phyloP scores from a whole-genome alignment of 208 protist genomes.

The Acanthamoeba lenticulata region DNA sequence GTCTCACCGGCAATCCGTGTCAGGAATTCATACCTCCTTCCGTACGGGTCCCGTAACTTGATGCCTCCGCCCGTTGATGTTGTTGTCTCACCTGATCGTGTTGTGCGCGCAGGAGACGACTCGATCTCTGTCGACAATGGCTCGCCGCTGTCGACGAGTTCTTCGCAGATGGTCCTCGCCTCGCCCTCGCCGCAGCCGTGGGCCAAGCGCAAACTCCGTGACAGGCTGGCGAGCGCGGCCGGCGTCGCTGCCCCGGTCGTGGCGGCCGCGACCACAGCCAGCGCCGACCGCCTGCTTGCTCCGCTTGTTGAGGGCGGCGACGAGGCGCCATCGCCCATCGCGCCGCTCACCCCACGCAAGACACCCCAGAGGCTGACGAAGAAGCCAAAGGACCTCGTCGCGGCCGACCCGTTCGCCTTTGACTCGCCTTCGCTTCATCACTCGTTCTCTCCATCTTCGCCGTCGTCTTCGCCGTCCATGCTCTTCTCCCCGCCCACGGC shows the following conservation, averaged over 20 bases:
- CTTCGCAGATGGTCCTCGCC: neutral
- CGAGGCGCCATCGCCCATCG: neutral
- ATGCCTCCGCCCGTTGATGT: neutral
- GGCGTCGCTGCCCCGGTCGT: too few relatives aligned
- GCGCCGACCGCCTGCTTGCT: neutral
- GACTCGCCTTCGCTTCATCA: neutral
- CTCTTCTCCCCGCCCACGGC: neutral
- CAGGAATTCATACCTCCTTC: neutral
- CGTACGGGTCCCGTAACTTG: neutral
- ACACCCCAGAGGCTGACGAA: neutral
- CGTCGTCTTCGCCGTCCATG: too few relatives aligned
- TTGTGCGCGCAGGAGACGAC: neutral
- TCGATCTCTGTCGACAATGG: neutral
- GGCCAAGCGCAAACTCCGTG: neutral
- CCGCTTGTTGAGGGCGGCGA: too few relatives aligned
- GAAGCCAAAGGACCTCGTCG: neutral
- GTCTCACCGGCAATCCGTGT: neutral
- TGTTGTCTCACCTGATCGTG: neutral
- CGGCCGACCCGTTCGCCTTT: conserved; percentile 13
- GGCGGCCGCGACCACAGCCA: neutral
- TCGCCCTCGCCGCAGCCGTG: neutral
- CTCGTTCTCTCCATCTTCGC: neutral
- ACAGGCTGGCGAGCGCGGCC: neutral
- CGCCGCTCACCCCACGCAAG: neutral
- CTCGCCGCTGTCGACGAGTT: neutral